Evolutionary conservation across 352 stramenopile species (phyloP), one percentile per base, ranked within the genome.

Genomic region (Phytophthora sp.): DNA sequence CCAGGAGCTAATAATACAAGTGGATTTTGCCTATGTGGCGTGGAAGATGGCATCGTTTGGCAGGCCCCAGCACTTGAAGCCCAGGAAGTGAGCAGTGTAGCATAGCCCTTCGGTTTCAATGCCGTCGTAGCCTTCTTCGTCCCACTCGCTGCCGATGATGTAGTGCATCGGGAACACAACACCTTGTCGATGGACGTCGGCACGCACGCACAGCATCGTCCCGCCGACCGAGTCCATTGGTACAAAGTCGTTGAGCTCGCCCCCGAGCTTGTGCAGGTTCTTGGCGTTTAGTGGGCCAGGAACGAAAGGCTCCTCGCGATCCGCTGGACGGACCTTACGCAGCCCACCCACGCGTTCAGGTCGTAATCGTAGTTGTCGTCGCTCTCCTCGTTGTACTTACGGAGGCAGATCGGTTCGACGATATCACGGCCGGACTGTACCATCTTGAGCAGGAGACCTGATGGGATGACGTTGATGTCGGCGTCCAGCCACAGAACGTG

Each of bases 401-500:
- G 50, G 5, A 57, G 23, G 27, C 53, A 62, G 21, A 54, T 44
- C 21, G 53, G 53, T 27, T 52, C 28, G 5, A 62, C 53, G 26
- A 53, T 52, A 23, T 62, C 53, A 6, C 20, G 53, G 10, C 42
- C 42, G 6, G 57, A 57, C 12, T 21, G 21, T 7, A 79, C 54
- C 70, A 80, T 81, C 50, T 76, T 80, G 7, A 31, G 34, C 0
- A 80, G 6, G 0, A 83, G 32, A 3, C 35, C 24, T 20, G 26
- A 1, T 4, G 69, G 66, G 37, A 82, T 48, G 11, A 57, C 12
- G 18, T 51, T 48, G 31, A 82, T 66, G 24, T 87, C 77, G 30
- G 67, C 68, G 28, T 87, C 77, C 7, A 83, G 42, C 71, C 67
- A 85, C 28, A 85, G 20, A 9, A 85, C 76, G 26, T 81, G 68